Evolutionary conservation across 2,329 filamentous ascomycete genomes (phyloP).

Genomic region (Monilinia vaccinii-corymbosi): DNA sequence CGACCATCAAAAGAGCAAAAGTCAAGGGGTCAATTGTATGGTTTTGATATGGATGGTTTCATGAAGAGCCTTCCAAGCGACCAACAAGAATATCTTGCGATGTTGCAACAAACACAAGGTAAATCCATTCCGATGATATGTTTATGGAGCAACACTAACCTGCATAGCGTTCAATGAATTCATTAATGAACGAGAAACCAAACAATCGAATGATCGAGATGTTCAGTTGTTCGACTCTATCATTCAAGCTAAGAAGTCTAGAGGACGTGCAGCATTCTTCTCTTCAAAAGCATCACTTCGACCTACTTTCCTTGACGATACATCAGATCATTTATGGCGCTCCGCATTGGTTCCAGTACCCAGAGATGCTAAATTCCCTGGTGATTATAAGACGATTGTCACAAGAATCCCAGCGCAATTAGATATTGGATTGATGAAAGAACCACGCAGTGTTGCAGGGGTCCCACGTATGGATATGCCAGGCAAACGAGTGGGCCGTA

Average conservation of each 20-base stretch:
- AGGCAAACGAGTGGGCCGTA: conserved; percentile 28
- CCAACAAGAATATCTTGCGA: conserved; percentile 53
- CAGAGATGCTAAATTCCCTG: conserved; percentile 49
- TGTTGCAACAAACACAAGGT: conserved; percentile 62
- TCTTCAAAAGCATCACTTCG: conserved; percentile 23
- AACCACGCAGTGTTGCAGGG: conserved; percentile 82
- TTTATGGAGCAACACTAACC: conserved; percentile 34
- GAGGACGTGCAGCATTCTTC: conserved; percentile 51
- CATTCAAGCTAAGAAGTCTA: conserved; percentile 65
- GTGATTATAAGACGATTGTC: conserved; percentile 51
- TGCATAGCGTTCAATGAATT: conserved; percentile 66
- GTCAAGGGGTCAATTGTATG: conserved; percentile 48
- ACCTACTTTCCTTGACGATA: conserved; percentile 60
- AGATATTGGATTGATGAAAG: conserved; percentile 81
- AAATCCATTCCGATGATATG: conserved; percentile 15
- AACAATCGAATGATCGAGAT: conserved; percentile 48
- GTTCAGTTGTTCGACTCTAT: conserved; percentile 79
- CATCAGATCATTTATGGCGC: conserved; percentile 71
- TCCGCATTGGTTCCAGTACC: conserved; percentile 52
- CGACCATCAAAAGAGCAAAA: conserved; percentile 52
- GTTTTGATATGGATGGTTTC: conserved; percentile 58
- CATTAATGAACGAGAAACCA: conserved; percentile 69
- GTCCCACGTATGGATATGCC: conserved; percentile 50
- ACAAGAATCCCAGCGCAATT: conserved; percentile 71
- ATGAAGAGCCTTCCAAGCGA: conserved; percentile 56